phyloP scores from a whole-genome alignment of 306 rosid genomes.

The Lablab purpureus region DNA sequence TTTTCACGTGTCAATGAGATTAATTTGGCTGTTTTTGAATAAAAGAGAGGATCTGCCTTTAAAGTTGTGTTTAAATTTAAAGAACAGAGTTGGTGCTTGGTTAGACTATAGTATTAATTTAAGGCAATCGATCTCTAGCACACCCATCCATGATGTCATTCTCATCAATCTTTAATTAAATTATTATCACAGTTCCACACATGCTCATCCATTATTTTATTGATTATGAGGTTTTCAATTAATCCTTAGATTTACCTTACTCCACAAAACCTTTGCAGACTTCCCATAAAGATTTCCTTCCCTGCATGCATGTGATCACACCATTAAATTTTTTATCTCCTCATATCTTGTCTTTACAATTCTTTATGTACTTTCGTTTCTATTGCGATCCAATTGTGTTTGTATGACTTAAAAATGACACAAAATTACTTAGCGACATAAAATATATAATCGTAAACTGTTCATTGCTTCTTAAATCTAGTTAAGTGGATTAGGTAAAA shows the following conservation, averaged over 20 bases:
- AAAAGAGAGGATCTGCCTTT: slow-evolving; percentile 45
- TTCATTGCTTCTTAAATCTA: slow-evolving; percentile 15
- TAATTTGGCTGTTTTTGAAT: slow-evolving; percentile 25
- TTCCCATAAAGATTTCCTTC: slow-evolving; percentile 37
- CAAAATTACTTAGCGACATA: background rate
- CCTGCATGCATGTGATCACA: slow-evolving; percentile 51
- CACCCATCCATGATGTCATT: slow-evolving; percentile 48
- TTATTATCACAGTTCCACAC: slow-evolving; percentile 45
- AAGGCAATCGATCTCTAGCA: slow-evolving; percentile 14
- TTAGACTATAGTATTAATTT: slow-evolving; percentile 10
- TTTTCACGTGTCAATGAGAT: slow-evolving; percentile 42
- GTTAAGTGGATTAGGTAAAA: background rate
- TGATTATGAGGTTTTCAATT: slow-evolving; percentile 48
- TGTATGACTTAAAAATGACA: background rate
- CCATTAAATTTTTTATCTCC: slow-evolving; percentile 12
- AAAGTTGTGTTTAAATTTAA: slow-evolving; percentile 38
- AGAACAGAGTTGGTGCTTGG: slow-evolving; percentile 36
- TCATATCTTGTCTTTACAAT: slow-evolving; percentile 3
- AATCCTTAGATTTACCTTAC: slow-evolving; percentile 49
- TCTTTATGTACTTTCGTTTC: background rate
- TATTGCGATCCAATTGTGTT: background rate
- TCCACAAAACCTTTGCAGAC: slow-evolving; percentile 19
- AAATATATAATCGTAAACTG: background rate
- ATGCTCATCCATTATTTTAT: slow-evolving; percentile 50
- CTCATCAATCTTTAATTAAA: slow-evolving; percentile 29